Evolutionary conservation across 176 grass and related monocot species (phyloP).

Genomic region (Musa troglodytarum): DNA sequence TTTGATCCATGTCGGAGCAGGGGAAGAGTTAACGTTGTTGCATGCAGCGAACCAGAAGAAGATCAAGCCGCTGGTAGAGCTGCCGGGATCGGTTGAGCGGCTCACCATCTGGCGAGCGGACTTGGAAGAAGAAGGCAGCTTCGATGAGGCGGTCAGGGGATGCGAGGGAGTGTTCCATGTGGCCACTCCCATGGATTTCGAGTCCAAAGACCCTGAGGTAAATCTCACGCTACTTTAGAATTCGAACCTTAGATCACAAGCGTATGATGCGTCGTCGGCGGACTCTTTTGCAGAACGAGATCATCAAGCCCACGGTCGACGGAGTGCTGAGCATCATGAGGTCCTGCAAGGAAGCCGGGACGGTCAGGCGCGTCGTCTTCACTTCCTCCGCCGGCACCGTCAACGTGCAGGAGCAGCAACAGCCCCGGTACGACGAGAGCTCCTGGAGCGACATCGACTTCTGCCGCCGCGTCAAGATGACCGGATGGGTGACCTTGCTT

Average conservation of each 20-base stretch:
- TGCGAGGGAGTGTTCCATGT: constrained; percentile 87
- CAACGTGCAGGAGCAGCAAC: constrained; percentile 49
- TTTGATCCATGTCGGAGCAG: neutral
- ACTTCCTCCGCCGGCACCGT: constrained; percentile 71
- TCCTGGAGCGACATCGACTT: constrained; percentile 81
- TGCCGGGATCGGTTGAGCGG: constrained; percentile 41
- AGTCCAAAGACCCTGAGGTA: constrained; percentile 78
- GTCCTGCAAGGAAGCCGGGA: constrained; percentile 73
- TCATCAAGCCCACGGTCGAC: constrained; percentile 77
- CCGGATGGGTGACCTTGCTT: constrained; percentile 55
- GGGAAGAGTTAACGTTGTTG: too few relatives aligned
- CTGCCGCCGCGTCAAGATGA: constrained; percentile 86
- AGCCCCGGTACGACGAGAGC: constrained; percentile 49
- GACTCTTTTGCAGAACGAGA: constrained; percentile 48
- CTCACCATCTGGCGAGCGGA: constrained; percentile 68
- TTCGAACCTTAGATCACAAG: too few relatives aligned
- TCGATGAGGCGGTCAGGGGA: constrained; percentile 46
- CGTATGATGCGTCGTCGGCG: too few relatives aligned
- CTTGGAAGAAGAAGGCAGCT: constrained; percentile 53
- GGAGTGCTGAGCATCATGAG: constrained; percentile 80
- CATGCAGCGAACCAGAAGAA: constrained; percentile 43
- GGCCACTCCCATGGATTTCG: constrained; percentile 93
- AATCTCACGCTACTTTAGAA: too few relatives aligned
- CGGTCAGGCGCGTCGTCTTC: constrained; percentile 72
- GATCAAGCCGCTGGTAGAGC: constrained; percentile 65